These are phyloP conservation scores for Gossypium bickii DNA, from an alignment of 345 rosid species.

Conservation along the genomic window DNA sequence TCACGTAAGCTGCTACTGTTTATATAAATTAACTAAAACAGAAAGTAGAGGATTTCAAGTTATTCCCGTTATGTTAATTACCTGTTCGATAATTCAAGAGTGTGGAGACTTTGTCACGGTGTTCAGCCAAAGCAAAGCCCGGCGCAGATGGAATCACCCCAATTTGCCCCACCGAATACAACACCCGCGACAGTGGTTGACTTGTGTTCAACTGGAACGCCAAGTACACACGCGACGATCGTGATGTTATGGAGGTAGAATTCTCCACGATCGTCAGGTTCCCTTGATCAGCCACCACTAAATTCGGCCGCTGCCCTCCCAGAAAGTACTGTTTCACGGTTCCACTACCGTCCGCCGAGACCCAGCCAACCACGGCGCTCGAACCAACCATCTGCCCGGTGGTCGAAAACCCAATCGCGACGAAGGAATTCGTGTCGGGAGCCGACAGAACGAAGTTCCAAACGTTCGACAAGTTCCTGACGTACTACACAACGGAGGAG, in stretches of 20 bases:
- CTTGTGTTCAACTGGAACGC: conserved; percentile 51
- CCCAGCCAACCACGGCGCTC: conserved; percentile 81
- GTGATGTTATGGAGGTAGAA: conserved; percentile 36
- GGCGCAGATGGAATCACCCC: conserved; percentile 47
- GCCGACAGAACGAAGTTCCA: conserved; percentile 87
- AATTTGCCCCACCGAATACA: conserved; percentile 60
- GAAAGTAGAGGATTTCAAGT: too few relatives aligned
- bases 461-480: conserved; percentile 22
- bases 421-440: conserved; percentile 35
- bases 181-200: conserved; percentile 36
- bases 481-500: conserved; percentile 34
- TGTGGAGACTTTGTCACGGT: conserved; percentile 44
- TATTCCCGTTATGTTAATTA: conserved; percentile 10
- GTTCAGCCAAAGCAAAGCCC: conserved; percentile 39
- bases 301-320: conserved; percentile 29
- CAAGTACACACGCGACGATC: conserved; percentile 53
- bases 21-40: too few relatives aligned
- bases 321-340: conserved; percentile 46
- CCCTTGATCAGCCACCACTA: conserved; percentile 56
- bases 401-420: conserved; percentile 74
- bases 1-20: too few relatives aligned
- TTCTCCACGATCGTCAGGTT: conserved; percentile 31
- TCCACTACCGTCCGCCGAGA: conserved; percentile 30
- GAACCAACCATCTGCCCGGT: conserved; percentile 61
- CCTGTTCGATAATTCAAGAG: conserved; percentile 58